Base-by-base conservation (phyloP, 345 rosid species). In the Acer campestre region DNA sequence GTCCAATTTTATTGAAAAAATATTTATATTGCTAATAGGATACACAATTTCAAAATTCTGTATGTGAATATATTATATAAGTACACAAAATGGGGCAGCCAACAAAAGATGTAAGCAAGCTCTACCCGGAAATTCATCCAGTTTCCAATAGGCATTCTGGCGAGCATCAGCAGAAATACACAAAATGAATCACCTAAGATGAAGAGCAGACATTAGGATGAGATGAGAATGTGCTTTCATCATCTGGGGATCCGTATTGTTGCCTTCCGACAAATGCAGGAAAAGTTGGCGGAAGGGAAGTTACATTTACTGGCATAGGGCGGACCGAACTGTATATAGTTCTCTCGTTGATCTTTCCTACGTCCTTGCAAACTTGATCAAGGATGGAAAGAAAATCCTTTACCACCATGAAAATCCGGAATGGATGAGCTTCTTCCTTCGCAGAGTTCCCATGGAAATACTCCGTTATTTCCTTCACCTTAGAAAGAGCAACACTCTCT, bases 351-450 rank as follows among this genome's bases (percentile, higher is more conserved):
- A 91, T 85, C 85, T 86, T 92, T 17, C 97, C 97, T 74, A 91
- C 98, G 81, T 96, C 98, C 84, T 86, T 96, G 84, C 99, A 96
- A 10, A 90, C 99, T 70, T 84, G 93, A 81, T 96, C 99, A 18
- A 96, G 99, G 78, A 85, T 81, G 31, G 90, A 82, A 69, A 96
- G 91, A 75, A 97, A 94, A 87, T 91, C 98, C 84, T 93, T 89
- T 22, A 94, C 98, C 62, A 94, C 94, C 65, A 82, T 75, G 74
- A 97, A 94, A 9, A 91, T 92, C 48, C 98, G 86, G 78, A 86
- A 90, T 0, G 91, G 93, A 75, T 89, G 98, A 67, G 94, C 90
- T 85, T 92, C 97, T 80, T 93, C 98, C 84, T 86, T 88, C 0
- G 82, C 84, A 0, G 93, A 91, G 66, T 97, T 87, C 29, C 98